Evolutionary conservation across 2,329 filamentous ascomycete species (phyloP), one percentile per base, ranked within the genome.

Genomic region (Curvularia sp.): DNA sequence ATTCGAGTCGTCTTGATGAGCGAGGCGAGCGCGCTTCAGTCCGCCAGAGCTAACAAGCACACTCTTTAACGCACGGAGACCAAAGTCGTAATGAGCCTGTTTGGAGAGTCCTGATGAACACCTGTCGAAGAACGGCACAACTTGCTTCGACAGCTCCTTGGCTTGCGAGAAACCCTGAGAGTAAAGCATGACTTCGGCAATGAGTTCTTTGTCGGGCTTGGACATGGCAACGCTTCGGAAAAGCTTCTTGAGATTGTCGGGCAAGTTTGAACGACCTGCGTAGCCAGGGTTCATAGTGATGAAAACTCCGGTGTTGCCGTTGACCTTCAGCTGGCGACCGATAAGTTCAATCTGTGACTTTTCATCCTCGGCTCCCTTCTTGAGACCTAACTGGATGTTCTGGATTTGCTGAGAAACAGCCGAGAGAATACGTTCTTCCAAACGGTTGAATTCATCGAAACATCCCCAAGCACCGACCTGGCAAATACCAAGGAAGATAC

Each of bases 241-340:
- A 41, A 99, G 84, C 80, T 99, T 99, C 87, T 99, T 99, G 81
- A 99, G 80, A 77, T 99, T 99, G 80, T 99, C 95, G 2, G 95
- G 95, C 72, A 99, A 81, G 79, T 99, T 99, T 49, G 95, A 99
- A 79, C 95, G 92, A 57, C 95, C 95, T 53, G 95, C 95, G 79
- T 99, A 99, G 52, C 95, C 95, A 77, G 95, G 95, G 78, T 99
- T 99, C 96, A 99, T 99, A 39, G 95, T 99, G 77, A 99, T 99
- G 82, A 99, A 99, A 75, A 99, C 95, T 69, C 95, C 95, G 50
- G 96, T 98, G 75, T 97, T 96, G 61, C 86, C 84, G 72, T 97
- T 96, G 66, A 99, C 95, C 63, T 85, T 87, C 48, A 99, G 85
- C 68, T 96, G 93, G 55, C 95, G 91, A 49, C 94, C 94, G 53